Base-by-base conservation (phyloP, 1,284 basidiomycete genomes). In the Ganoderma boninense region DNA sequence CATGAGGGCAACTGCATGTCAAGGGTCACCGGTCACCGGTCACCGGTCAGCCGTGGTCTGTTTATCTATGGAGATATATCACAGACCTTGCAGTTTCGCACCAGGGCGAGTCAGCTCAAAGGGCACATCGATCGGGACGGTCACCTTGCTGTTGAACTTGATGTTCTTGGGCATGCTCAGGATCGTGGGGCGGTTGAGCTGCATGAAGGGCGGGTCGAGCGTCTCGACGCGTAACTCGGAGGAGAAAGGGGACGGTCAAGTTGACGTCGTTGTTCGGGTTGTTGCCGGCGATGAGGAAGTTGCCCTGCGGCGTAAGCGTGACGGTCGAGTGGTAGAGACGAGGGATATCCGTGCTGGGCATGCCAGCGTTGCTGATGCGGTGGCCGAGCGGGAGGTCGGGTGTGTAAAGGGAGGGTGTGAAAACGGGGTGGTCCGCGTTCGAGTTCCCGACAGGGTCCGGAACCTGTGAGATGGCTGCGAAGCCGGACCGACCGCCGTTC, bases 221-320 rank as follows among this genome's bases (percentile, higher is more conserved):
- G 87, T 84, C 81, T 96, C 94, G 20, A 94, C 90, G 60, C 91
- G 90, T 79, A 96, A 96, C 79, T 95, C 93, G 7, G 95, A 96
- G 57, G 90, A 87, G 82, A 92, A 92, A 97, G 72, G 81, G 84
- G 68, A 88, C 79, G 63, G 78, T 79, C 5, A 72, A 68, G 14
- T 82, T 85, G 26, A 88, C 82, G 69, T 96, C 94, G 43, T 87
- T 84, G 82, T 97, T 96, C 40, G 95, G 95, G 82, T 97, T 97
- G 40, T 93, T 95, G 40, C 95, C 95, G 44, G 93, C 89, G 65
- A 96, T 87, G 69, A 71, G 69, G 70, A 70, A 74, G 65, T 80
- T 84, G 81, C 92, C 93, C 82, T 97, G 95, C 62, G 94, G 90
- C 26, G 96, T 86, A 40, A 96, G 85, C 35, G 89, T 86, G 44